Base-by-base conservation (phyloP, 257 asterid genomes). In the Misopates orontium region DNA sequence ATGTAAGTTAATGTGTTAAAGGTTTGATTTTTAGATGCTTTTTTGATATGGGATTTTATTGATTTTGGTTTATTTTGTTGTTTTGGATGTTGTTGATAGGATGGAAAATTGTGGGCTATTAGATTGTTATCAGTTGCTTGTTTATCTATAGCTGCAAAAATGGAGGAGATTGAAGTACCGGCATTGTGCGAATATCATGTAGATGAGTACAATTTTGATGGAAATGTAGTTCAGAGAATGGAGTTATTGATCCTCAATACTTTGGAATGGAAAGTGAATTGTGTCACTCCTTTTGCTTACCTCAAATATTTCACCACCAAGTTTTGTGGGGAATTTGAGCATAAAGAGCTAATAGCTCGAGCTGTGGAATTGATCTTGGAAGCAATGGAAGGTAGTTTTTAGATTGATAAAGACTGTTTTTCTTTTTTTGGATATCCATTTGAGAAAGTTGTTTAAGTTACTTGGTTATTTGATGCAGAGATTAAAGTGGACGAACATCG, bases 131-230 rank as follows among this genome's bases (percentile, higher is more conserved):
- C 87, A 4, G 77, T 82, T 4, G 87, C 87, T 56, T 82, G 91
- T 68, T 74, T 84, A 68, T 79, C 91, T 25, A 31, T 84, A 59
- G 91, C 91, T 66, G 85, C 85, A 8, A 84, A 84, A 48, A 84
- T 84, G 83, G 91, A 82, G 83, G 91, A 84, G 74, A 36, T 23
- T 15, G 70, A 60, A 17, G 73, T 68, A 0, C 87, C 85, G 10
- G 68, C 70, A 3, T 73, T 84, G n/a, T 68, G 82, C 11, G 82
- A 73, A 45, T 84, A 77, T 69, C 74, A 45, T 59, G 55, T 42
- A 0, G 73, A 75, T 62, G 84, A 77, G 17, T 81, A 62, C 41
- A 62, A 67, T 68, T 84, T 84, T 57, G 70, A 73, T 48, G 78
- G 73, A 45, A 60, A 52, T 23, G 63, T 62, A 32, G 71, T 81